Percentiles rank a stretch among this genome's conserved stretches.
These are phyloP conservation scores for Gymnopilus dilepis DNA, from an alignment of 768 basidiomycete species.

Conservation along the genomic window DNA sequence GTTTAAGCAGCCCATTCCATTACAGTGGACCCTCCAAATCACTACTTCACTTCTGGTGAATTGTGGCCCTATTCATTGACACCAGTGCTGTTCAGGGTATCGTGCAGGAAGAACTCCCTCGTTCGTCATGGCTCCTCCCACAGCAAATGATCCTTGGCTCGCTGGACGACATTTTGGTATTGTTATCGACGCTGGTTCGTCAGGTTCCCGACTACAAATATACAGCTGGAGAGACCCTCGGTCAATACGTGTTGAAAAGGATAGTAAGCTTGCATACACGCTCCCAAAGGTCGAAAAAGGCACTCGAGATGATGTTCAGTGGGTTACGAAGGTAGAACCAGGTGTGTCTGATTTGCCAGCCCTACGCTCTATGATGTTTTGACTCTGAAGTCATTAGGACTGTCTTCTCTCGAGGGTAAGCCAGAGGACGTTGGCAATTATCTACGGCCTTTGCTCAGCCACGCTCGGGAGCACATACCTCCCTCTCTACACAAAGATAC, in stretches of 20 bases:
- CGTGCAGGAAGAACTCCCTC: neutral
- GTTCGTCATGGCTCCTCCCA: constrained; percentile 69
- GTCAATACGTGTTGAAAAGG: constrained; percentile 50
- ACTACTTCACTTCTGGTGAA: neutral
- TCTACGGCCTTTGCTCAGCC: constrained; percentile 80
- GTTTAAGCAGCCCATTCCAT: neutral
- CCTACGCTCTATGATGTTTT: neutral
- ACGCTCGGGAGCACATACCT: constrained; percentile 84
- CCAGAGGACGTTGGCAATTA: constrained; percentile 76
- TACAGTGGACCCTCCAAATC: neutral
- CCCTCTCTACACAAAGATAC: constrained; percentile 85
- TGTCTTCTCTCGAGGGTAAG: constrained; percentile 79
- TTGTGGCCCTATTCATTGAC: neutral
- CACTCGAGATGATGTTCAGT: constrained; percentile 76
- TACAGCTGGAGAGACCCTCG: constrained; percentile 95
- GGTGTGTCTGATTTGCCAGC: constrained; percentile 57
- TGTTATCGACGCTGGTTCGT: constrained; percentile 98
- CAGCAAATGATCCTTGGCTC: constrained; percentile 75
- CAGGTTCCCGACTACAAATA: constrained; percentile 93
- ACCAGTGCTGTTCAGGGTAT: neutral
- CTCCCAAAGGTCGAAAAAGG: constrained; percentile 94
- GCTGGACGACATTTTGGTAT: constrained; percentile 85
- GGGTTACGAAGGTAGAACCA: constrained; percentile 93
- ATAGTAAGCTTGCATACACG: constrained; percentile 54
- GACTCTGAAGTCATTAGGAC: constrained; percentile 55